These are phyloP conservation scores for Aureobasidium subglaciale DNA, from an alignment of 2,329 filamentous ascomycete species.

Conservation along the genomic window DNA sequence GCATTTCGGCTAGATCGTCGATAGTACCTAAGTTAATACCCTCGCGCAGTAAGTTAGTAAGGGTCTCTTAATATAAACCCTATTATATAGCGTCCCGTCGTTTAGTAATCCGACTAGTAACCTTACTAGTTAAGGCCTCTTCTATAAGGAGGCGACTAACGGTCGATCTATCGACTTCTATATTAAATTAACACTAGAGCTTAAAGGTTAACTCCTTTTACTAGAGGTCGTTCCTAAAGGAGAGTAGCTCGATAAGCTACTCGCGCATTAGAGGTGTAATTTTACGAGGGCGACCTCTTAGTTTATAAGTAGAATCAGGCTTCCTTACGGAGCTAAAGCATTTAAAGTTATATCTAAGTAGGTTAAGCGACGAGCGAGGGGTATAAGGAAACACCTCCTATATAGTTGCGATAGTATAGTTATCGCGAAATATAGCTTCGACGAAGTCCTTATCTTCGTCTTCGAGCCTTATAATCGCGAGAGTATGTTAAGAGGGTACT, in stretches of 20 bases:
- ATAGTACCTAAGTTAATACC: background rate
- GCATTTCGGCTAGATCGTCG: background rate
- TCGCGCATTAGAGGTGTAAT: background rate
- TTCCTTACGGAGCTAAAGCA: background rate
- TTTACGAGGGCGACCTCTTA: background rate
- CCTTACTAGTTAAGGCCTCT: background rate
- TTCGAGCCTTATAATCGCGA: background rate
- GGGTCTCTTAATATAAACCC: background rate
- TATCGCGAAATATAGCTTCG: background rate
- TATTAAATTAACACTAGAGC: background rate
- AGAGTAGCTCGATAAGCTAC: background rate
- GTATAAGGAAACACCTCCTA: background rate
- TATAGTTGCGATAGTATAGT: background rate
- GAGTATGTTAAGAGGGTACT: background rate
- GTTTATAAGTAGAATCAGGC: background rate
- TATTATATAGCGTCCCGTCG: background rate
- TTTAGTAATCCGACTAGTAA: background rate
- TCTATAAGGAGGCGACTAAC: background rate
- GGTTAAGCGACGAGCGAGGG: background rate
- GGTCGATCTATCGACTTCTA: background rate
- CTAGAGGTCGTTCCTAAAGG: background rate
- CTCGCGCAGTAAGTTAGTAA: background rate
- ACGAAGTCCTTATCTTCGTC: background rate
- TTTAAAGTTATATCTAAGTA: background rate
- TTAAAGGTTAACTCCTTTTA: background rate